Conservation (phyloP, 2,329 filamentous ascomycete genomes). For the Pseudogymnoascus sp. region DNA sequence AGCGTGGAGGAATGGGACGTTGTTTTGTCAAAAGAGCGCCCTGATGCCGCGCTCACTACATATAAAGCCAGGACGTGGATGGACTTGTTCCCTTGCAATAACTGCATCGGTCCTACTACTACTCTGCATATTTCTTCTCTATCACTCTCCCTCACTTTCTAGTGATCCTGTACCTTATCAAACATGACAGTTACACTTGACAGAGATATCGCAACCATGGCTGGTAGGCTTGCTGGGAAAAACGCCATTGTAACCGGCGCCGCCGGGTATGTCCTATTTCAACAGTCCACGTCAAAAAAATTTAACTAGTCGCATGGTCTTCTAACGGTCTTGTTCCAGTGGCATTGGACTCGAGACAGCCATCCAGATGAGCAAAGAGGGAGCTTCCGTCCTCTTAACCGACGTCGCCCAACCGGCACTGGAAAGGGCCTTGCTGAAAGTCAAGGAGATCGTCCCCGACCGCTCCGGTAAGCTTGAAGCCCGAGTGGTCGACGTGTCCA, state of each 20-base stretch:
- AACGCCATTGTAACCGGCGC: slow-evolving; percentile 58
- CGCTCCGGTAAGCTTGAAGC: slow-evolving; percentile 46
- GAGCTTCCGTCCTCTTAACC: slow-evolving; percentile 63
- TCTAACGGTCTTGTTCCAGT: slow-evolving; percentile 33
- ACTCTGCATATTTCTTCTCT: neutral
- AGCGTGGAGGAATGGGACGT: neutral
- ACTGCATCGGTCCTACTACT: neutral
- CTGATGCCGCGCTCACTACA: neutral
- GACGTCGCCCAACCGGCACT: slow-evolving; percentile 62
- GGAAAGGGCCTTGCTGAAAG: slow-evolving; percentile 53
- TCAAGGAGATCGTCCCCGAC: slow-evolving; percentile 51
- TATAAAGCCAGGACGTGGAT: neutral
- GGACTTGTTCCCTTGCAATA: neutral
- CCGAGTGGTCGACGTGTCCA: slow-evolving; percentile 58
- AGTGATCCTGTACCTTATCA: neutral
- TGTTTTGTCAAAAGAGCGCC: neutral
- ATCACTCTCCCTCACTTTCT: neutral
- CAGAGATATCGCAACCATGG: slow-evolving; percentile 12
- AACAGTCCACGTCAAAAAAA: neutral
- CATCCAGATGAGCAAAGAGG: slow-evolving; percentile 66
- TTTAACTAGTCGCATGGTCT: neutral
- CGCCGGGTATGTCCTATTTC: slow-evolving; percentile 50
- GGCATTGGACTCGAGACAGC: slow-evolving; percentile 70
- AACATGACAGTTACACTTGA: neutral
- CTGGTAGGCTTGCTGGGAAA: slow-evolving; percentile 32